Percentiles rank a stretch among this genome's conserved stretches.
Conservation (phyloP, 2,329 filamentous ascomycete genomes). For the Domatiomyces globalis region DNA sequence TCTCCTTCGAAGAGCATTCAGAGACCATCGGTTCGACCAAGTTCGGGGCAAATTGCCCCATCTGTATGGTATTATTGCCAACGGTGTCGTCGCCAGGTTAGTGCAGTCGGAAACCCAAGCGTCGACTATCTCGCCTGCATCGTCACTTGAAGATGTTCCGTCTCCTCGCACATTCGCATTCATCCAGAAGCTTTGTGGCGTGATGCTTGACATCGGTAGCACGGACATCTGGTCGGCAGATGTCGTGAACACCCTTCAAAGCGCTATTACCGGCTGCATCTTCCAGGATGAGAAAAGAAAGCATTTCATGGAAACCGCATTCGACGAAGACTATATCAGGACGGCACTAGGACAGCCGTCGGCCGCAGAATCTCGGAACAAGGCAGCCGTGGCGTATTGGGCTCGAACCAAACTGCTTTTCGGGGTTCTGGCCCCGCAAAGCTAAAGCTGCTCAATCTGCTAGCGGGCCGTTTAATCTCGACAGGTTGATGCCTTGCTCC, state of each 20-base stretch:
- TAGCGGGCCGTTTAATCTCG: no score
- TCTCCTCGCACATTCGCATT: slow-evolving; percentile 12
- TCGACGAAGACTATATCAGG: background rate
- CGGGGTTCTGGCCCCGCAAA: slow-evolving; percentile 13
- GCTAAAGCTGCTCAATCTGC: background rate
- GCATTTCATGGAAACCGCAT: background rate
- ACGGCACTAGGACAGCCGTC: background rate
- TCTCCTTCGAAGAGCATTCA: slow-evolving; percentile 7
- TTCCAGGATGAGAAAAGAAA: slow-evolving; percentile 3
- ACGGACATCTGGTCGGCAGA: slow-evolving; percentile 14
- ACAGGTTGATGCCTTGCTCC: no score
- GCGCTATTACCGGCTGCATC: slow-evolving; percentile 4
- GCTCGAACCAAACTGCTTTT: slow-evolving; percentile 15
- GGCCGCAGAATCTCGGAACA: background rate
- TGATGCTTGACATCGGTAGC: slow-evolving; percentile 16
- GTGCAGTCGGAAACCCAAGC: slow-evolving; percentile 1
- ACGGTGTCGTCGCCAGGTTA: slow-evolving; percentile 5
- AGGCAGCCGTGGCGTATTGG: slow-evolving; percentile 14
- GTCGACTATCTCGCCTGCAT: background rate
- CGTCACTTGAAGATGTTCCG: slow-evolving; percentile 13
- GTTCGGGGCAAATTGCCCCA: slow-evolving; percentile 1
- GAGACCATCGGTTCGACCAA: slow-evolving; percentile 1
- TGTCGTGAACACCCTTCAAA: slow-evolving; percentile 8
- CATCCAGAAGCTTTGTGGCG: slow-evolving; percentile 10
- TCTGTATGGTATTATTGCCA: slow-evolving; percentile 10